These are phyloP conservation scores for Apiotrichum akiyoshidainum DNA, from an alignment of 1,284 basidiomycete species.

Conservation along the genomic window DNA sequence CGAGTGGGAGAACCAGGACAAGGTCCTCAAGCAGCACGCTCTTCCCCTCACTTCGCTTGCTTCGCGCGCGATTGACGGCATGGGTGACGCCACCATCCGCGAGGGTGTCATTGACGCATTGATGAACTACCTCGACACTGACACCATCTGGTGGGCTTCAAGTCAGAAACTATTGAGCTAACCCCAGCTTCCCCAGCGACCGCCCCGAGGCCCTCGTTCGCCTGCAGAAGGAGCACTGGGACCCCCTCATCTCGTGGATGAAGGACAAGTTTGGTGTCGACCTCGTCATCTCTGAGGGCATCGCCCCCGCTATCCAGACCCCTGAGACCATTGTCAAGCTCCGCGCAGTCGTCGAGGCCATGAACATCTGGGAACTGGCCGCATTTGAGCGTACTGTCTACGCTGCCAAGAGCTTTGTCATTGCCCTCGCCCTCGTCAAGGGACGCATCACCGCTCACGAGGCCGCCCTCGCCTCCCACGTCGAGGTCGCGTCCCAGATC, in stretches of 20 bases:
- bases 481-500: constrained; percentile 93
- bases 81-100: constrained; percentile 60
- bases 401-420: constrained; percentile 85
- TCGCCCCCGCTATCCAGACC: constrained; percentile 67
- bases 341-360: constrained; percentile 57
- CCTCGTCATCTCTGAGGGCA: constrained; percentile 65
- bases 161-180: not conserved
- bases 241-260: constrained; percentile 79
- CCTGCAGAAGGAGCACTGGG: constrained; percentile 85
- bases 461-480: constrained; percentile 76
- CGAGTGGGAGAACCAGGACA: constrained; percentile 94
- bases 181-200: constrained; percentile 72
- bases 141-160: constrained; percentile 75
- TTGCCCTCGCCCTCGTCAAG: constrained; percentile 78
- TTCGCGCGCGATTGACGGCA: constrained; percentile 80
- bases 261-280: constrained; percentile 63
- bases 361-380: constrained; percentile 82
- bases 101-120: constrained; percentile 69
- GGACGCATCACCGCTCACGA: constrained; percentile 73
- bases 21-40: constrained; percentile 80
- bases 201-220: constrained; percentile 70
- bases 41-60: constrained; percentile 88
- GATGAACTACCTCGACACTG: constrained; percentile 86
- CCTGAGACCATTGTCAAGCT: constrained; percentile 64
- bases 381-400: constrained; percentile 91